Evolutionary conservation across 768 basidiomycete genomes (phyloP).

Genomic region (Porphyrellus cyaneotinctus): DNA sequence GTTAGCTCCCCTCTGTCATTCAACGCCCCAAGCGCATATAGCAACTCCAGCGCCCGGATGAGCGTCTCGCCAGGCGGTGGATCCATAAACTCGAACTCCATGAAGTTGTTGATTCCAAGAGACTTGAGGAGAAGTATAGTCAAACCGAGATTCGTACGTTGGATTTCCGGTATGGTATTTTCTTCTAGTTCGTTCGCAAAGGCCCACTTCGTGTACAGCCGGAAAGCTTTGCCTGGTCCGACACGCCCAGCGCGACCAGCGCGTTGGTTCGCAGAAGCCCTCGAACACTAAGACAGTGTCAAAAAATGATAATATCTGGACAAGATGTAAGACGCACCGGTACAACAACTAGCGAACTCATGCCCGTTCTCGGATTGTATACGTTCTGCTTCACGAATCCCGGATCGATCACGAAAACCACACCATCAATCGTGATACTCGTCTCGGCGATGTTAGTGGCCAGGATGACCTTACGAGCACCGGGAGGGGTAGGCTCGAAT

Average conservation of each 20-base stretch:
- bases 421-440: constrained; percentile 98
- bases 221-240: constrained; percentile 96
- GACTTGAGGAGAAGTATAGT: constrained; percentile 94
- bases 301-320: background rate
- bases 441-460: constrained; percentile 99
- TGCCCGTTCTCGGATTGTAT: constrained; percentile 97
- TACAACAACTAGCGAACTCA: constrained; percentile 95
- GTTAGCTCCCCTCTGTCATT: constrained; percentile 97
- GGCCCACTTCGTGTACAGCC: constrained; percentile 99
- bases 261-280: constrained; percentile 95
- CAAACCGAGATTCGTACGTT: constrained; percentile 96
- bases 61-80: constrained; percentile 97
- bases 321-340: constrained; percentile 57
- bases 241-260: constrained; percentile 97
- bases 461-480: constrained; percentile 94
- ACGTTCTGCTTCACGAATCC: constrained; percentile 99
- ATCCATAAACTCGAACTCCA: constrained; percentile 98
- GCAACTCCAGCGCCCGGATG: constrained; percentile 87
- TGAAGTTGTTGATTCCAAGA: constrained; percentile 95
- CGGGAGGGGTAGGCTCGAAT: constrained; percentile 96
- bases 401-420: constrained; percentile 98
- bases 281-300: constrained; percentile 64
- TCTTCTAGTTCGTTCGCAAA: constrained; percentile 93
- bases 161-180: constrained; percentile 97
- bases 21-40: constrained; percentile 94